A percentile compares a stretch with the other conserved stretches of the same genome.
These are phyloP conservation scores for Vishniacozyma victoriae DNA, from an alignment of 768 basidiomycete species.

Conservation along the genomic window DNA sequence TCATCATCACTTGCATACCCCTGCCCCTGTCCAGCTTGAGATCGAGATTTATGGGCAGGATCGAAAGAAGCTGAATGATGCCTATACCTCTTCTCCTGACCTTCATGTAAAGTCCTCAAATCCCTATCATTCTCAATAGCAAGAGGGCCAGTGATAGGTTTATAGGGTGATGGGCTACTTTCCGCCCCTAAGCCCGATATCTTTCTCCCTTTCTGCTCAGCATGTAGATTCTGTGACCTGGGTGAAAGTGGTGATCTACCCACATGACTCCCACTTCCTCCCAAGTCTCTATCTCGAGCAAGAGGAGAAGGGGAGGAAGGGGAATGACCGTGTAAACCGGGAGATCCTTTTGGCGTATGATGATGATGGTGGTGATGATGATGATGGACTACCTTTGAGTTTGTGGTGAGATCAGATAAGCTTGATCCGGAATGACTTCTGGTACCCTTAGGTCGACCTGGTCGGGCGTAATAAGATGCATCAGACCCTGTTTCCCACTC, in stretches of 20 bases:
- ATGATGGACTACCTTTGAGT: no score
- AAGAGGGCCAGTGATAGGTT: not conserved
- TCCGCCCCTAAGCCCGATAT: constrained; percentile 5
- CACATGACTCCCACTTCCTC: not conserved
- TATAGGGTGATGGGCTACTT: constrained; percentile 1
- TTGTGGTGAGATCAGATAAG: no score
- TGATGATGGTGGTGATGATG: not conserved
- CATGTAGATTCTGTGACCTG: not conserved
- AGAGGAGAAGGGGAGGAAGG: not conserved
- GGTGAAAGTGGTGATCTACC: constrained; percentile 3
- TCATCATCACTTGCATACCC: not conserved
- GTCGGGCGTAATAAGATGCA: constrained; percentile 14
- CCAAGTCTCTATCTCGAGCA: not conserved
- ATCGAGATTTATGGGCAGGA: not conserved
- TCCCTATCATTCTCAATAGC: not conserved
- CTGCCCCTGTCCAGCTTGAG: not conserved
- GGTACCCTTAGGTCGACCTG: no score
- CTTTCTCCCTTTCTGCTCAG: not conserved
- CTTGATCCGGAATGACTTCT: no score
- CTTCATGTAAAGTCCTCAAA: not conserved
- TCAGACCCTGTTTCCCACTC: constrained; percentile 4
- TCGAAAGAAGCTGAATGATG: constrained; percentile 2
- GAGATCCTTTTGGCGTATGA: not conserved
- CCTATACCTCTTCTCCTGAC: constrained; percentile 2
- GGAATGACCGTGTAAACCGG: not conserved